These are phyloP conservation scores for Saccharomycopsis crataegensis DNA, from an alignment of 1,139 yeast species.

Conservation along the genomic window DNA sequence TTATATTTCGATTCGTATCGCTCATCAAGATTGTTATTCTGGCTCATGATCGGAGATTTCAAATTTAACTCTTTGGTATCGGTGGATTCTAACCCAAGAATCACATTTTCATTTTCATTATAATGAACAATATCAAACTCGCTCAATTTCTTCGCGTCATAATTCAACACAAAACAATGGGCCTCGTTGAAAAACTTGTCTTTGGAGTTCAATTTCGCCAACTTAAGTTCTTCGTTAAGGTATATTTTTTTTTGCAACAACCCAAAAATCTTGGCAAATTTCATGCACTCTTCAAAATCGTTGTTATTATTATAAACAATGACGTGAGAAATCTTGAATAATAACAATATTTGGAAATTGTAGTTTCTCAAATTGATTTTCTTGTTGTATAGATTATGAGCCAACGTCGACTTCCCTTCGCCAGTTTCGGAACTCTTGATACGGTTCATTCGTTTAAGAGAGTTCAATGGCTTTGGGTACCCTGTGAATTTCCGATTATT, in stretches of 20 bases:
- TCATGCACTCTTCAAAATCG: conserved; percentile 8
- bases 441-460: conserved; percentile 16
- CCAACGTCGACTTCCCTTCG: conserved; percentile 15
- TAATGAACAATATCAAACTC: conserved; percentile 18
- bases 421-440: conserved; percentile 10
- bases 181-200: conserved; percentile 11
- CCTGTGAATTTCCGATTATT: conserved; percentile 15
- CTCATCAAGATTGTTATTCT: not conserved
- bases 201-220: not conserved
- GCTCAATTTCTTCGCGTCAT: conserved; percentile 13
- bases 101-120: conserved; percentile 18
- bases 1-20: not conserved
- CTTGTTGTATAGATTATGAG: conserved; percentile 15
- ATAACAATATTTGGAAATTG: conserved; percentile 14
- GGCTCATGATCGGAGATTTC: not conserved
- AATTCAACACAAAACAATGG: conserved; percentile 17
- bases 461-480: conserved; percentile 13
- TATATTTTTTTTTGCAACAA: conserved; percentile 18
- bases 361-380: conserved; percentile 18
- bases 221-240: conserved; percentile 15
- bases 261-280: conserved; percentile 19
- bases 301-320: conserved; percentile 19
- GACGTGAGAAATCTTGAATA: conserved; percentile 18
- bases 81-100: conserved; percentile 3
- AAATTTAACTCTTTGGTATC: not conserved